Evolutionary conservation across 129 eudicot genomes (phyloP).

Genomic region (Lonicera japonica): DNA sequence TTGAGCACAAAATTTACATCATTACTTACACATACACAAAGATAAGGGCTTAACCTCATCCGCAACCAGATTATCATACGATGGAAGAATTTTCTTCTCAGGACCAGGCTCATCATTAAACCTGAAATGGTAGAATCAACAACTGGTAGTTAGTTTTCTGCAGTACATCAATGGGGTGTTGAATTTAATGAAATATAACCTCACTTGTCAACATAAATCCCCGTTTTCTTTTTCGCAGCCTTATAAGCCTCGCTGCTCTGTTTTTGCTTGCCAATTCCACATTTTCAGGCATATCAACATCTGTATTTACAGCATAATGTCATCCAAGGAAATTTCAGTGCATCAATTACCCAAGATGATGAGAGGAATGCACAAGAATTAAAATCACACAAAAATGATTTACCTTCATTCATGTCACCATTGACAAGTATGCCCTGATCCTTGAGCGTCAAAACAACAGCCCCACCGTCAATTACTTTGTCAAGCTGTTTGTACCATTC

Average conservation of each 20-base stretch:
- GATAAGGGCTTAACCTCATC: constrained; percentile 61
- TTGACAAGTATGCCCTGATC: constrained; percentile 94
- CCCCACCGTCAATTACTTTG: constrained; percentile 96
- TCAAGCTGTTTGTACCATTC: constrained; percentile 85
- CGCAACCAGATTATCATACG: constrained; percentile 79
- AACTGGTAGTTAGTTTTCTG: constrained; percentile 13
- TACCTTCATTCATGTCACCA: constrained; percentile 89
- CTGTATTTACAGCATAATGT: constrained; percentile 62
- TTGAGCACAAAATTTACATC: neutral
- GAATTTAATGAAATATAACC: constrained; percentile 14
- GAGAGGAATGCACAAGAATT: neutral
- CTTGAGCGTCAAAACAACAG: constrained; percentile 97
- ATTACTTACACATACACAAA: constrained; percentile 8
- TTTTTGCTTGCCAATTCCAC: constrained; percentile 97
- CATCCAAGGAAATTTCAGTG: constrained; percentile 55
- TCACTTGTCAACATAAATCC: constrained; percentile 88
- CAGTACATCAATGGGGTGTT: constrained; percentile 1
- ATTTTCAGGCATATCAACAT: constrained; percentile 97
- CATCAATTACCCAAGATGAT: constrained; percentile 17
- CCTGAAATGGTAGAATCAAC: constrained; percentile 35
- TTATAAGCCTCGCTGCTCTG: constrained; percentile 87
- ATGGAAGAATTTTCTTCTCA: constrained; percentile 89
- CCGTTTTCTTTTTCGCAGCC: constrained; percentile 73
- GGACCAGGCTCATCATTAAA: constrained; percentile 67
- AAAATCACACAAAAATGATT: constrained; percentile 1